phyloP scores from a whole-genome alignment of 169 alveolate genomes.

The Plasmodium vinckei region DNA sequence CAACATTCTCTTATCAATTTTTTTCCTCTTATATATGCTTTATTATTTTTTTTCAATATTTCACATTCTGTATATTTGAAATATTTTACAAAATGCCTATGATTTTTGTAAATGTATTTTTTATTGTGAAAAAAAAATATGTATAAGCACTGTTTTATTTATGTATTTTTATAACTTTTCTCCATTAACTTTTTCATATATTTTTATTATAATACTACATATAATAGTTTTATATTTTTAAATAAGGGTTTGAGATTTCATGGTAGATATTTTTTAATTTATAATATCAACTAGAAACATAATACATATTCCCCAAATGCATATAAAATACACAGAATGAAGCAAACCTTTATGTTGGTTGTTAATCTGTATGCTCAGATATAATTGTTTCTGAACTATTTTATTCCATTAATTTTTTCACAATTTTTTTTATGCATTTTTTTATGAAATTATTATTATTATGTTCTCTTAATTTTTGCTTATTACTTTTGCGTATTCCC shows the following conservation, averaged over 20 bases:
- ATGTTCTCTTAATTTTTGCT: not conserved
- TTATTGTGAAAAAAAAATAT: constrained; percentile 26
- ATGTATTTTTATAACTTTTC: not conserved
- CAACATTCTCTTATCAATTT: constrained; percentile 15
- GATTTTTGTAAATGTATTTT: constrained; percentile 24
- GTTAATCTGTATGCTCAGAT: constrained; percentile 12
- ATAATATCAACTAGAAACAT: constrained; percentile 12
- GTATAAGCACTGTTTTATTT: no score
- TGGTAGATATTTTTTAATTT: constrained; percentile 17
- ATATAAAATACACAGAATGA: constrained; percentile 4
- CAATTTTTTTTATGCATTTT: constrained; percentile 1
- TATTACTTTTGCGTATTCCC: not conserved
- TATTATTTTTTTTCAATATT: constrained; percentile 19
- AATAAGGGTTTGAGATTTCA: constrained; percentile 6
- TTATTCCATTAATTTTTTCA: constrained; percentile 10
- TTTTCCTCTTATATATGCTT: constrained; percentile 18
- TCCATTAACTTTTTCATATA: constrained; percentile 1
- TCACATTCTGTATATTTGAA: constrained; percentile 26
- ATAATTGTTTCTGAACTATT: not conserved
- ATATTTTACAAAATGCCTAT: constrained; percentile 36
- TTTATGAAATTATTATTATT: not conserved
- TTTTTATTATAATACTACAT: constrained; percentile 7
- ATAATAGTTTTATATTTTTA: not conserved
- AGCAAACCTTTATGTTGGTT: constrained; percentile 11
- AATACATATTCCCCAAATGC: constrained; percentile 7